Evolutionary conservation across 768 basidiomycete species (phyloP).

Genomic region (Mrakia hoshinonis): DNA sequence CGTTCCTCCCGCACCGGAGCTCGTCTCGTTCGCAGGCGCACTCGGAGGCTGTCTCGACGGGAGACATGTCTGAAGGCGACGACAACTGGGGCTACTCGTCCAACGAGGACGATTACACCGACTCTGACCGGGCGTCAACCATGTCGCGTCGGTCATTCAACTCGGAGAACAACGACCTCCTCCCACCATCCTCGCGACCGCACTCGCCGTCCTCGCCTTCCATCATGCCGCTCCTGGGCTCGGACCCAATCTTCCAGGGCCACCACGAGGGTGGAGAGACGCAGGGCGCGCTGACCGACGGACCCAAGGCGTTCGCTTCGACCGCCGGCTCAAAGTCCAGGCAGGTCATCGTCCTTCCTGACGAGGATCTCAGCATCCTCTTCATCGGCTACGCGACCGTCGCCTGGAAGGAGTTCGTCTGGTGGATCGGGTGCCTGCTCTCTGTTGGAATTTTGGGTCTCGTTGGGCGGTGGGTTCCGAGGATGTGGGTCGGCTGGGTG

Average conservation of each 20-base stretch:
- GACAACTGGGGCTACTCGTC: constrained; percentile 90
- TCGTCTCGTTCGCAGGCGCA: constrained; percentile 23
- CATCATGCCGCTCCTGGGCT: constrained; percentile 23
- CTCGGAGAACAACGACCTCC: constrained; percentile 39
- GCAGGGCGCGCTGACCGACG: constrained; percentile 28
- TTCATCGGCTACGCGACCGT: constrained; percentile 76
- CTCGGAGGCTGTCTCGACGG: constrained; percentile 32
- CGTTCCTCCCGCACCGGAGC: constrained; percentile 17
- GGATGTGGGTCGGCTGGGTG: constrained; percentile 80
- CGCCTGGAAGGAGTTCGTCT: constrained; percentile 54
- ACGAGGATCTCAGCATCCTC: constrained; percentile 81
- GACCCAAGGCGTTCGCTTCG: constrained; percentile 30
- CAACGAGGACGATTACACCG: constrained; percentile 60
- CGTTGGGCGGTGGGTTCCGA: constrained; percentile 88
- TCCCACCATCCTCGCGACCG: constrained; percentile 38
- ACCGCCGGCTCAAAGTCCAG: constrained; percentile 42
- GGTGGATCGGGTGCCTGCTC: constrained; percentile 61
- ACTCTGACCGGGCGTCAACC: constrained; percentile 33
- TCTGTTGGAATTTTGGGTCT: constrained; percentile 66
- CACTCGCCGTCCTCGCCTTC: constrained; percentile 34
- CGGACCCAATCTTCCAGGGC: constrained; percentile 23
- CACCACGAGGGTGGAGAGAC: constrained; percentile 33
- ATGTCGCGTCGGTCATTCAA: constrained; percentile 17
- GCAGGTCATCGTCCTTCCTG: constrained; percentile 73
- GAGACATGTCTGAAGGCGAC: constrained; percentile 36